Evolutionary conservation across 108 stramenopile species (phyloP), one percentile per base, ranked within the genome.

Genomic region (Nitzschia putrida): DNA sequence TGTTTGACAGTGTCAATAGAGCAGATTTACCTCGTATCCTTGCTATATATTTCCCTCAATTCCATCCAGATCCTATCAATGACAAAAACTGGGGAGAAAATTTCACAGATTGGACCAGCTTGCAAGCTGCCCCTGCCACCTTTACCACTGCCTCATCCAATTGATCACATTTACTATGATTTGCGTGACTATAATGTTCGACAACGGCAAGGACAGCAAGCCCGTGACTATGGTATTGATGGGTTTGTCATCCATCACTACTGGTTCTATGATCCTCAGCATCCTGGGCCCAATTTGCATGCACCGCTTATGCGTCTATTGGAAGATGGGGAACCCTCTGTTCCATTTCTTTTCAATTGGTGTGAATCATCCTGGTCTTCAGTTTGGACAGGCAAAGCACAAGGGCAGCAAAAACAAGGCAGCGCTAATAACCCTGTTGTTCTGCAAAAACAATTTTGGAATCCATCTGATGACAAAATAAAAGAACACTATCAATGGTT

Each of bases 221-320:
- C 88, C 8, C 61, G 60, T 7, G 41, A 80, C 58, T 78, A 83
- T 76, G 81, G 79, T 11, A 78, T 88, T 29, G 85, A 88, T 73
- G 88, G 85, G 11, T 83, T 88, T 50, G 64, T 86, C 40, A 83
- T 76, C 71, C 88, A 88, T 76, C 80, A 82, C 65, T 88, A 86
- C 67, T 84, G 88, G 85, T 88, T 88, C 49, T 80, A 85, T 73
- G 88, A 88, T 57, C 54, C 42, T 6, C 11, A 37, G 38, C 66
- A 83, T 53, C 77, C 74, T 42, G 76, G 79, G 44, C 88, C 88
- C 13, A 77, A 54, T 50, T 41, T 88, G 60, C 64, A 75, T 23
- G 43, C 23, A 66, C 85, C 88, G 10, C 55, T 88, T 14, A n/a
- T 71, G 52, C 58, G 78, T 10, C 86, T 86, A 83, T 37, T 86